Percentiles rank a stretch among this genome's conserved stretches.
These are phyloP conservation scores for Leavenworthia alabamica DNA, from an alignment of 345 rosid species.

Conservation along the genomic window DNA sequence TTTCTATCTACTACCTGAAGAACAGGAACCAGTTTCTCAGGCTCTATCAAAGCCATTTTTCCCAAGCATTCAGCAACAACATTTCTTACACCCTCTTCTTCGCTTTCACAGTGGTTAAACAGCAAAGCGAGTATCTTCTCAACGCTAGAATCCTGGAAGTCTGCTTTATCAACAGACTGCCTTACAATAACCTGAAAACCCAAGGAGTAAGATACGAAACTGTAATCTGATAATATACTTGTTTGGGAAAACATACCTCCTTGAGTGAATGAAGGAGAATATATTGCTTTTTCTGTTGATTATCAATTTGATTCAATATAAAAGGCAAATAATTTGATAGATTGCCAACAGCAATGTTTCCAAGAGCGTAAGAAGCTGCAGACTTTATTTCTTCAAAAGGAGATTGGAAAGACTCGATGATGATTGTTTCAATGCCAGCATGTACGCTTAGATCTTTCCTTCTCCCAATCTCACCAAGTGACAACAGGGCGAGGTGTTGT, in stretches of 20 bases:
- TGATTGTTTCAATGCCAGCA: conserved; percentile 69
- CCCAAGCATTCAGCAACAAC: conserved; percentile 99
- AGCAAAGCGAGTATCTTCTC: conserved; percentile 80
- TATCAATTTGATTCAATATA: conserved; percentile 97
- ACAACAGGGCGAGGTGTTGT: conserved; percentile 87
- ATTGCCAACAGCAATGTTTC: conserved; percentile 98
- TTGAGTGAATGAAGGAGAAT: conserved; percentile 95
- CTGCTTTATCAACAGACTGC: conserved; percentile 94
- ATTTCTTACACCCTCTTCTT: conserved; percentile 97
- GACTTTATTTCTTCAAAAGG: conserved; percentile 99
- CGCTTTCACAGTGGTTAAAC: conserved; percentile 97
- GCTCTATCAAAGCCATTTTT: conserved; percentile 92
- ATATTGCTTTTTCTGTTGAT: conserved; percentile 98
- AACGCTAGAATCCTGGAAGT: conserved; percentile 85
- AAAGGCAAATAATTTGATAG: conserved; percentile 90
- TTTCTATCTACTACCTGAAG: no score
- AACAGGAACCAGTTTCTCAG: conserved; percentile 84
- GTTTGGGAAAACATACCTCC: conserved; percentile 51
- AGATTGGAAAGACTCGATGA: conserved; percentile 96
- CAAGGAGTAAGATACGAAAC: background rate
- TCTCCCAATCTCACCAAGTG: conserved; percentile 97
- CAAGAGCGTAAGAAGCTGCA: conserved; percentile 99
- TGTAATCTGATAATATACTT: no score
- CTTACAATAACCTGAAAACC: conserved; percentile 77
- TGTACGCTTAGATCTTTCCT: conserved; percentile 87